Evolutionary conservation across 805 yeast genomes (phyloP).

Genomic region (Candida oleophila): DNA sequence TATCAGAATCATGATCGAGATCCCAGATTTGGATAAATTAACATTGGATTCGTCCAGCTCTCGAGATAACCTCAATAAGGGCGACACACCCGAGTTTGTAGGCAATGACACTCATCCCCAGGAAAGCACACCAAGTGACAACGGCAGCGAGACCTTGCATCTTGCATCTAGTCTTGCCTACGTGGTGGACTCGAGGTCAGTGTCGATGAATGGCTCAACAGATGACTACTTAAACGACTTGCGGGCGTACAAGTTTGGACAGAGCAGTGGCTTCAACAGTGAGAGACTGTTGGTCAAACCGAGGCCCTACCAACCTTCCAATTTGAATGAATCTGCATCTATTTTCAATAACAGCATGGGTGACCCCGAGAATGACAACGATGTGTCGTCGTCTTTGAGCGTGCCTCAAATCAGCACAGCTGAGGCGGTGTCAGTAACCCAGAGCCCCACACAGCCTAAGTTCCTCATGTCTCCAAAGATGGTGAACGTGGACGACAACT

Average conservation of each 20-base stretch:
- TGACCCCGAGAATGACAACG: background rate
- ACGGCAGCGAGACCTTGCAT: background rate
- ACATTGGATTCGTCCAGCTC: slow-evolving; percentile 11
- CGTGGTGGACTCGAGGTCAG: slow-evolving; percentile 2
- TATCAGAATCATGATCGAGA: slow-evolving; percentile 36
- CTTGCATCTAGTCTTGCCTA: background rate
- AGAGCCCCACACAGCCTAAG: background rate
- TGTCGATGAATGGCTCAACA: background rate
- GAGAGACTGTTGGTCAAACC: background rate
- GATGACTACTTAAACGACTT: slow-evolving; percentile 1
- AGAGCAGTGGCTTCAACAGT: slow-evolving; percentile 2
- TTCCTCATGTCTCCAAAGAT: background rate
- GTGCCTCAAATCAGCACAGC: background rate
- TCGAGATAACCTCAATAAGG: background rate
- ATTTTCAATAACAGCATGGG: background rate
- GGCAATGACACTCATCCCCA: background rate
- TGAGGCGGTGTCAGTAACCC: slow-evolving; percentile 1
- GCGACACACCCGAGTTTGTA: no score
- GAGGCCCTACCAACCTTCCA: background rate
- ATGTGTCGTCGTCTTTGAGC: background rate
- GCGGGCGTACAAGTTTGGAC: slow-evolving; percentile 1
- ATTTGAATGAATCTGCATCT: background rate
- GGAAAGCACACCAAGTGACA: background rate
- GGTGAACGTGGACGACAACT: background rate
- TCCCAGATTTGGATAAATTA: slow-evolving; percentile 40